Conservation (phyloP, 2,329 filamentous ascomycete species). For the Neofusicoccum cordaticola region DNA sequence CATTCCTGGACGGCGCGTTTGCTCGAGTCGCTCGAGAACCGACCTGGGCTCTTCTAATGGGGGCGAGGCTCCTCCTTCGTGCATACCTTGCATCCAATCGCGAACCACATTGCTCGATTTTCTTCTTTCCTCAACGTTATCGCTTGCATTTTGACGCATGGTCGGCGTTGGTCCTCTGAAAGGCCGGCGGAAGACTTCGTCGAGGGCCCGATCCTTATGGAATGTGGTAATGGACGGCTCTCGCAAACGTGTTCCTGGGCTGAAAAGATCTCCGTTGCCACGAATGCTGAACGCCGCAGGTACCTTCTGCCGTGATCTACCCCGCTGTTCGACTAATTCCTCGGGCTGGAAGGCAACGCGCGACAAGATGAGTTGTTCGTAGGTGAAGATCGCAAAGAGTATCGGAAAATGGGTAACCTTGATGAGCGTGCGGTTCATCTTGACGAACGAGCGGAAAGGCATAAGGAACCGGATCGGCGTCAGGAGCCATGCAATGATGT, state of each 20-base stretch:
- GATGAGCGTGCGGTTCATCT: conserved; percentile 84
- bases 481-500: conserved; percentile 85
- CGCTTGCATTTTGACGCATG: conserved; percentile 14
- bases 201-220: conserved; percentile 83
- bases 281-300: conserved; percentile 38
- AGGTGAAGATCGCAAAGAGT: conserved; percentile 79
- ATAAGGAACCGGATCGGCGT: conserved; percentile 79
- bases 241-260: conserved; percentile 64
- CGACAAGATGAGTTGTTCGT: conserved; percentile 78
- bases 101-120: conserved; percentile 80
- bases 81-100: conserved; percentile 79
- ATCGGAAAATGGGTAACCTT: conserved; percentile 88
- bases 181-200: conserved; percentile 78
- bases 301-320: conserved; percentile 56
- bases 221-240: conserved; percentile 87
- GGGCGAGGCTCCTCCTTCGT: conserved; percentile 52
- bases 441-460: conserved; percentile 77
- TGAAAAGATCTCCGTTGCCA: conserved; percentile 61
- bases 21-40: conserved; percentile 58
- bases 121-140: conserved; percentile 54
- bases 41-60: conserved; percentile 60
- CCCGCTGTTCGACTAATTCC: conserved; percentile 75
- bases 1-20: conserved; percentile 50
- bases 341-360: conserved; percentile 75
- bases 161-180: conserved; percentile 56